phyloP scores from a whole-genome alignment of 768 basidiomycete species.

The Phaeotremella fagi region DNA sequence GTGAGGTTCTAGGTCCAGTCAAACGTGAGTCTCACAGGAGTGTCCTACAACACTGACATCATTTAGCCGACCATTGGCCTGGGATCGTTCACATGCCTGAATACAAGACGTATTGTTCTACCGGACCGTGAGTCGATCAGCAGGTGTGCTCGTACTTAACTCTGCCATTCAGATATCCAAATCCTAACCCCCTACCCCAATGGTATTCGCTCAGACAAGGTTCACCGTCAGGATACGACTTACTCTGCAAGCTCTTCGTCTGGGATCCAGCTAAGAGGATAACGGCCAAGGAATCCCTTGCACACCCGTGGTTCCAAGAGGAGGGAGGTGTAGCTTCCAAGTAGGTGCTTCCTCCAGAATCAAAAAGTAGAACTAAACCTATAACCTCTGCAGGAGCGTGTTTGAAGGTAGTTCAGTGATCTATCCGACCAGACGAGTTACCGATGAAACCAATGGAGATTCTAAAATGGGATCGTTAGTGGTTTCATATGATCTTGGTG shows the following conservation, averaged over 20 bases:
- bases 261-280: slow-evolving; percentile 87
- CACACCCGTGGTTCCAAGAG: slow-evolving; percentile 87
- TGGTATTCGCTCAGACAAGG: slow-evolving; percentile 58
- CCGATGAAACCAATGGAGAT: slow-evolving; percentile 68
- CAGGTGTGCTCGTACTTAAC: no score
- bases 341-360: slow-evolving; percentile 53
- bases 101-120: slow-evolving; percentile 52
- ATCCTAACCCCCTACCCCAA: slow-evolving; percentile 55
- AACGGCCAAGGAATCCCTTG: slow-evolving; percentile 72
- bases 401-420: slow-evolving; percentile 63
- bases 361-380: background rate
- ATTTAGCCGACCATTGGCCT: slow-evolving; percentile 81
- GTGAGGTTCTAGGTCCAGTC: slow-evolving; percentile 87
- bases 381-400: slow-evolving; percentile 54
- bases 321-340: slow-evolving; percentile 80
- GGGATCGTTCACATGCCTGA: slow-evolving; percentile 80
- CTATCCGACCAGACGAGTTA: slow-evolving; percentile 82
- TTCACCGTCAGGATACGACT: slow-evolving; percentile 61
- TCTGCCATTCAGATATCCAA: slow-evolving; percentile 59
- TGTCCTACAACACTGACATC: background rate
- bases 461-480: slow-evolving; percentile 48
- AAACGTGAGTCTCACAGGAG: slow-evolving; percentile 63
- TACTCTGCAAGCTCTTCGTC: slow-evolving; percentile 77
- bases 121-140: slow-evolving; percentile 28
- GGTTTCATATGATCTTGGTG: background rate